Evolutionary conservation across 2,329 filamentous ascomycete genomes (phyloP).

Genomic region (Fusarium nelsonii): DNA sequence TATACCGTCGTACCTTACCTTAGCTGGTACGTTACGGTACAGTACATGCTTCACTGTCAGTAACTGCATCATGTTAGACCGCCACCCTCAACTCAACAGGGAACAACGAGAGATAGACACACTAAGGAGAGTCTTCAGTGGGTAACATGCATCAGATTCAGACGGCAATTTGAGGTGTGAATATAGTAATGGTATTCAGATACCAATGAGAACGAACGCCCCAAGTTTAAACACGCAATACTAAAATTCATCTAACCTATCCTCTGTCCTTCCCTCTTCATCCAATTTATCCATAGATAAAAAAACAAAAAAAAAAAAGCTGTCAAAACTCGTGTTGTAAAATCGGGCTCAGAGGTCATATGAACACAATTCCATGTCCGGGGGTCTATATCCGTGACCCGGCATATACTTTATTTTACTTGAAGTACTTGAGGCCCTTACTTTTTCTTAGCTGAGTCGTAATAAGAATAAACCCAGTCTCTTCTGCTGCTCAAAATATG

Average conservation of each 20-base stretch:
- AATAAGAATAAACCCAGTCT: neutral
- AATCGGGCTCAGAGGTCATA: slow-evolving; percentile 33
- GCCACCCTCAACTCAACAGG: slow-evolving; percentile 33
- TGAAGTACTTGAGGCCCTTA: neutral
- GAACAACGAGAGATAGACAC: slow-evolving; percentile 20
- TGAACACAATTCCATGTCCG: slow-evolving; percentile 37
- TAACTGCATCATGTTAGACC: slow-evolving; percentile 37
- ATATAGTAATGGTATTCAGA: slow-evolving; percentile 27
- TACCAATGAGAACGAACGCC: neutral
- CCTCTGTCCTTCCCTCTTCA: neutral
- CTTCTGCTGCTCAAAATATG: neutral
- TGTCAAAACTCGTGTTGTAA: slow-evolving; percentile 2
- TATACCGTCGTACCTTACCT: slow-evolving; percentile 10
- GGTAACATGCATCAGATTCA: slow-evolving; percentile 32
- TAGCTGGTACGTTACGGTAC: slow-evolving; percentile 8
- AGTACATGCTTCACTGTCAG: slow-evolving; percentile 1
- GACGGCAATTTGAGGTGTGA: slow-evolving; percentile 25
- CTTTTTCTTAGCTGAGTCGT: neutral
- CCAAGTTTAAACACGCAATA: slow-evolving; percentile 5
- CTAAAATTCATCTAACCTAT: no score
- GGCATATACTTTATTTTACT: neutral
- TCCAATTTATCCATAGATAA: slow-evolving; percentile 8
- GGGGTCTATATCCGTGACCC: slow-evolving; percentile 11
- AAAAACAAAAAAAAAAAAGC: neutral
- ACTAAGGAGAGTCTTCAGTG: slow-evolving; percentile 24